Percentiles rank a stretch among this genome's conserved stretches.
Conservation (phyloP, 1,139 yeast genomes). For the Geotrichum australiense region DNA sequence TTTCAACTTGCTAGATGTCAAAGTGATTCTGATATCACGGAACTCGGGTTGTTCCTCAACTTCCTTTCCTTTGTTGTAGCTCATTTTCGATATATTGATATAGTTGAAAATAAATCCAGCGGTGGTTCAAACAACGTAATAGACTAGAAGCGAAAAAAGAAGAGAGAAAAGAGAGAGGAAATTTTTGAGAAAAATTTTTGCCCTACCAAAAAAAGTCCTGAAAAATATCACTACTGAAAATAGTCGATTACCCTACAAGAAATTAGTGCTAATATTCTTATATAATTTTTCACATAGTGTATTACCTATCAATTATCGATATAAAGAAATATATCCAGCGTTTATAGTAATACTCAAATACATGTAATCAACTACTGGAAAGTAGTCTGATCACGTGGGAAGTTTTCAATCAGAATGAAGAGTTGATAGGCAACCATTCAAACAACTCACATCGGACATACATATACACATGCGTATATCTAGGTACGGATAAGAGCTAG, state of each 20-base stretch:
- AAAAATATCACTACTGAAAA: not conserved
- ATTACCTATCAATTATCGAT: too few relatives aligned
- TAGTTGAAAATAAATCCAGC: conserved; percentile 11
- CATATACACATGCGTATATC: too few relatives aligned
- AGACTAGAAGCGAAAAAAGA: conserved; percentile 30
- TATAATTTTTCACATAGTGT: too few relatives aligned
- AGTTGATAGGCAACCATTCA: too few relatives aligned
- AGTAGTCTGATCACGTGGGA: too few relatives aligned
- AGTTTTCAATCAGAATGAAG: too few relatives aligned
- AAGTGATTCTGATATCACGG: conserved; percentile 98
- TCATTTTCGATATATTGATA: conserved; percentile 26
- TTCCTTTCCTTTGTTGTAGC: conserved; percentile 54
- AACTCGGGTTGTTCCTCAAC: conserved; percentile 72
- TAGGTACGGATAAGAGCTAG: too few relatives aligned
- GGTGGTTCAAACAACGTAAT: conserved; percentile 19
- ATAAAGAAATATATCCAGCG: too few relatives aligned
- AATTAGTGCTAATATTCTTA: not conserved
- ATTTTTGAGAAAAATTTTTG: conserved; percentile 3
- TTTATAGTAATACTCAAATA: too few relatives aligned
- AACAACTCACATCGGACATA: too few relatives aligned
- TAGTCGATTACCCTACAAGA: not conserved
- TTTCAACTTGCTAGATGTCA: conserved; percentile 98
- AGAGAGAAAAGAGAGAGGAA: not conserved
- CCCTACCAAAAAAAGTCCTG: not conserved
- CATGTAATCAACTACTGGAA: too few relatives aligned